phyloP scores from a whole-genome alignment of 2,329 filamentous ascomycete species.

The Aaosphaeria arxii region DNA sequence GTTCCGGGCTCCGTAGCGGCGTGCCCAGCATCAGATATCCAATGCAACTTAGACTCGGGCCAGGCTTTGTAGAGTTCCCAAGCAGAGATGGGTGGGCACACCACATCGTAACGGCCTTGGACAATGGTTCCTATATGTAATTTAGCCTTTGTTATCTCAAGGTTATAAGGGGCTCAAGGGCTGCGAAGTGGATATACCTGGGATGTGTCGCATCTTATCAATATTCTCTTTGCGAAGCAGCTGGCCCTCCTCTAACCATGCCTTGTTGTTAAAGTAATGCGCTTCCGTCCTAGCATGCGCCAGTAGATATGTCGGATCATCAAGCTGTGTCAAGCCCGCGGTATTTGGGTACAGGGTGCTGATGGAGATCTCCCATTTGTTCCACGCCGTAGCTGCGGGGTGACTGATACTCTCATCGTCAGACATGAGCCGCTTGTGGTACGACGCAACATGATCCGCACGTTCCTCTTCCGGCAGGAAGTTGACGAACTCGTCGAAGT shows the following conservation, averaged over 20 bases:
- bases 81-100: slow-evolving; percentile 43
- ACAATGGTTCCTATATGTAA: slow-evolving; percentile 32
- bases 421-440: slow-evolving; percentile 41
- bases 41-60: slow-evolving; percentile 31
- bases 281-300: slow-evolving; percentile 43
- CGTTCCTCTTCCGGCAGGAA: slow-evolving; percentile 39
- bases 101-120: slow-evolving; percentile 47
- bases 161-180: background rate
- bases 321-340: slow-evolving; percentile 16
- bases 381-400: slow-evolving; percentile 36
- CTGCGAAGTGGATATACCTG: slow-evolving; percentile 10
- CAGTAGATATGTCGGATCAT: slow-evolving; percentile 27
- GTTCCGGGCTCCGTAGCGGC: slow-evolving; percentile 24
- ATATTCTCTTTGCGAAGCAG: slow-evolving; percentile 31
- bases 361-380: slow-evolving; percentile 34
- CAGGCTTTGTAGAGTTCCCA: slow-evolving; percentile 44
- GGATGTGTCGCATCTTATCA: slow-evolving; percentile 36
- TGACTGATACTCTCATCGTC: slow-evolving; percentile 23
- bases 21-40: slow-evolving; percentile 34
- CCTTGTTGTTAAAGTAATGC: slow-evolving; percentile 44
- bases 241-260: slow-evolving; percentile 43
- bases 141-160: background rate
- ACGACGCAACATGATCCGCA: slow-evolving; percentile 34
- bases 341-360: slow-evolving; percentile 21
- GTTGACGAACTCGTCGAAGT: slow-evolving; percentile 34